Evolutionary conservation across 176 grass and related monocot species (phyloP).

Genomic region (Oryza coarctata): DNA sequence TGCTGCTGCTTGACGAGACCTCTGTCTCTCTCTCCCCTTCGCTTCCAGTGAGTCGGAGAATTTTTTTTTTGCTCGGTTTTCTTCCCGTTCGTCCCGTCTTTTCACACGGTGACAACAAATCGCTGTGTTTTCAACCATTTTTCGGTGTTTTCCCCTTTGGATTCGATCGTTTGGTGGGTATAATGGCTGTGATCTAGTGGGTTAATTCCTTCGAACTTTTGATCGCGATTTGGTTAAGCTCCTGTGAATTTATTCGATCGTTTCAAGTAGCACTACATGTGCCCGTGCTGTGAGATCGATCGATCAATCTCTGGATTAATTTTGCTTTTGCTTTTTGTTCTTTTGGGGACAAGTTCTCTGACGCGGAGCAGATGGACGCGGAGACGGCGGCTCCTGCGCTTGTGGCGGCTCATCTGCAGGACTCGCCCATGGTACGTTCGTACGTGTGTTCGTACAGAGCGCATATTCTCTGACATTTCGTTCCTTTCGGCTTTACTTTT

Average conservation of each 20-base stretch:
- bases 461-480: constrained; percentile 8
- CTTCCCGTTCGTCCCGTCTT: not conserved
- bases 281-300: not conserved
- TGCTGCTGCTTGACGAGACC: constrained; percentile 7
- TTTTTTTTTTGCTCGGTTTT: not conserved
- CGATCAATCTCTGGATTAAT: not conserved
- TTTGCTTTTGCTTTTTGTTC: not conserved
- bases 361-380: constrained; percentile 34
- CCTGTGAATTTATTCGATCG: not conserved
- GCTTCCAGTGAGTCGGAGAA: not conserved
- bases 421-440: constrained; percentile 47
- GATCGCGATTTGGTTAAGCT: not conserved
- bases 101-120: not conserved
- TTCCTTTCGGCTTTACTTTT: not conserved
- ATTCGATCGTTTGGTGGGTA: not conserved
- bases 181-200: too few relatives aligned
- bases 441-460: not conserved
- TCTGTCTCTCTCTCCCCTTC: not conserved
- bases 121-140: not conserved
- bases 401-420: constrained; percentile 19
- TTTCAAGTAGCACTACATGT: not conserved
- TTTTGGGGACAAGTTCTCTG: constrained; percentile 21
- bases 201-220: not conserved
- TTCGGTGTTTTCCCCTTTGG: not conserved
- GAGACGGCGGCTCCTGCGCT: constrained; percentile 39